Conservation (phyloP, 306 rosid species). For the Phaseolus lunatus region DNA sequence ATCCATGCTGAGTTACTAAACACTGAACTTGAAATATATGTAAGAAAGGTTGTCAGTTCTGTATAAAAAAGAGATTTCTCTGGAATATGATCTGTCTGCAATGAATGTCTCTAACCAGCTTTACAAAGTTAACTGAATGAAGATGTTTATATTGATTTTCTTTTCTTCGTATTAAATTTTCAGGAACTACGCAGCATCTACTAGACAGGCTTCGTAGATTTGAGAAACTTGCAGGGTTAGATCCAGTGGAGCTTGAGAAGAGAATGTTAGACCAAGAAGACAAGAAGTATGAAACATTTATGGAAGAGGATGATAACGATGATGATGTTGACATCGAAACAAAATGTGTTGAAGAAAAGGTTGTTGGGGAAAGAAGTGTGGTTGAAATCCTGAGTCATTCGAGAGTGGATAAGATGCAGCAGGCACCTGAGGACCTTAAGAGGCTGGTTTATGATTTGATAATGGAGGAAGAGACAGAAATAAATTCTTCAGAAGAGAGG, state of each 20-base stretch:
- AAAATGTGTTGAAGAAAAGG: slow-evolving; percentile 44
- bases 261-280: slow-evolving; percentile 66
- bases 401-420: slow-evolving; percentile 34
- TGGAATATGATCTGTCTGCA: background rate
- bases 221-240: slow-evolving; percentile 84
- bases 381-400: slow-evolving; percentile 52
- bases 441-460: slow-evolving; percentile 69
- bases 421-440: slow-evolving; percentile 56
- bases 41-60: background rate
- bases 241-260: slow-evolving; percentile 81
- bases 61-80: background rate
- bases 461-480: slow-evolving; percentile 64
- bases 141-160: background rate
- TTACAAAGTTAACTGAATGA: background rate
- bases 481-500: slow-evolving; percentile 22
- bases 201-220: slow-evolving; percentile 80
- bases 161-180: slow-evolving; percentile 33
- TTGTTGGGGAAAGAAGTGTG: slow-evolving; percentile 43
- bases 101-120: background rate
- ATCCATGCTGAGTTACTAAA: background rate
- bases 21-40: background rate
- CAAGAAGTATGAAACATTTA: slow-evolving; percentile 27
- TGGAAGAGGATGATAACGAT: slow-evolving; percentile 50
- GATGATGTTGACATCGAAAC: slow-evolving; percentile 37
- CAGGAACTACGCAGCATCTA: slow-evolving; percentile 85